Percentiles rank a stretch among this genome's conserved stretches.
Conservation (phyloP, 352 stramenopile genomes). For the Blastocystis sp. region DNA sequence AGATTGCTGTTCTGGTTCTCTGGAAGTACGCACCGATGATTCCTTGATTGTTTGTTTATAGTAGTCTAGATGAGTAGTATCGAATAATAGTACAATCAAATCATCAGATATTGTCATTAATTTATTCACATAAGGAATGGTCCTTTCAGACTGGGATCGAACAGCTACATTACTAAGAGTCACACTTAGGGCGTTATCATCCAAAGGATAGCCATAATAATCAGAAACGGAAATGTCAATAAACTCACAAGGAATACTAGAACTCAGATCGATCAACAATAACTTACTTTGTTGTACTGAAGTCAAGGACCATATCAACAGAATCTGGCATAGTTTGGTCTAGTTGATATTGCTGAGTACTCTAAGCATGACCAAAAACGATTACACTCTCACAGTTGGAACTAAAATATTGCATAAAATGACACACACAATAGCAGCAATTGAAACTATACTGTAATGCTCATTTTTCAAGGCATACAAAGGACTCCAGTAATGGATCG, state of each 20-base stretch:
- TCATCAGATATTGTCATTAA: neutral
- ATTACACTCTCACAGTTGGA: neutral
- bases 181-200: neutral
- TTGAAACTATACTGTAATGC: constrained; percentile 6
- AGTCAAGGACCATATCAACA: neutral
- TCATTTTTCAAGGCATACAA: neutral
- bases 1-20: neutral
- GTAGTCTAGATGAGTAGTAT: neutral
- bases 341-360: neutral
- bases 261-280: neutral
- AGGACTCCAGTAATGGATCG: neutral
- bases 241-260: constrained; percentile 16
- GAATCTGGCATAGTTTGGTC: neutral
- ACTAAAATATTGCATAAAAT: neutral
- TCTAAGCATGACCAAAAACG: neutral
- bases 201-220: constrained; percentile 11
- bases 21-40: neutral
- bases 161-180: neutral
- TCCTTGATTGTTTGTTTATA: neutral
- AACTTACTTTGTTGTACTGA: neutral
- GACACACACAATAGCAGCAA: neutral
- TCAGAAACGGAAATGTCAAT: neutral
- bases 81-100: neutral
- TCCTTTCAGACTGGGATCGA: neutral
- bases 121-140: neutral